These are phyloP conservation scores for Phaeophleospora eucalypticola DNA, from an alignment of 2,329 filamentous ascomycete genomes.

Conservation along the genomic window DNA sequence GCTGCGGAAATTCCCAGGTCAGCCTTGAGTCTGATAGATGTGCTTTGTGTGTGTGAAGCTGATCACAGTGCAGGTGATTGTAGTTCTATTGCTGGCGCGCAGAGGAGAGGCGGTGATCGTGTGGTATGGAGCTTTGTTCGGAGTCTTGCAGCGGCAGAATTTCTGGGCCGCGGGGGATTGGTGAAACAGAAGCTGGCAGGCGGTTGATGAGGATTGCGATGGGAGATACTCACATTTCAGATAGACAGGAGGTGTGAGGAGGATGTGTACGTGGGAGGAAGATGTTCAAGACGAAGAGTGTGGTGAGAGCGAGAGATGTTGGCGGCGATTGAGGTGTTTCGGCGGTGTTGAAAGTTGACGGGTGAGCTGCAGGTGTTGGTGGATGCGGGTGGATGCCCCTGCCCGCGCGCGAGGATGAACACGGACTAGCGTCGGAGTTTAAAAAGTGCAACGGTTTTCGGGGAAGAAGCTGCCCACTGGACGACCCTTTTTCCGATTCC, in stretches of 20 bases:
- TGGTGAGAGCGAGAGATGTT: background rate
- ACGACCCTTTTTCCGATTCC: background rate
- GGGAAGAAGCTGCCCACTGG: too few relatives aligned
- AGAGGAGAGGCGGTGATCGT: background rate
- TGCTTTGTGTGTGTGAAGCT: too few relatives aligned
- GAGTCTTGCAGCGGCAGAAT: background rate
- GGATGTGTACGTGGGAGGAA: background rate
- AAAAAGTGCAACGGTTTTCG: background rate
- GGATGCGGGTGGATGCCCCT: background rate
- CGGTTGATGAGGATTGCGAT: background rate
- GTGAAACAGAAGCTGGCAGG: background rate
- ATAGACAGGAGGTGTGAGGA: too few relatives aligned
- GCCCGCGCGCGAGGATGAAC: background rate
- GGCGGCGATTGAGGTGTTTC: background rate
- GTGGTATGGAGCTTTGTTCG: background rate
- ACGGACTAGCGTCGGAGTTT: background rate
- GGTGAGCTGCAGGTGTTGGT: background rate
- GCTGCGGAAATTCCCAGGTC: conserved; percentile 3
- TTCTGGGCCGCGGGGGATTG: background rate
- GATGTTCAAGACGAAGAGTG: background rate
- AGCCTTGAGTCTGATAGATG: too few relatives aligned
- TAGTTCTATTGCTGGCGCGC: background rate
- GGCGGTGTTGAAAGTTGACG: background rate
- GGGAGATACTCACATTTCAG: too few relatives aligned
- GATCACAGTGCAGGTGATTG: too few relatives aligned